Evolutionary conservation across 2,329 filamentous ascomycete genomes (phyloP), one percentile per base, ranked within the genome.

Genomic region (Colletotrichum theobromicola): DNA sequence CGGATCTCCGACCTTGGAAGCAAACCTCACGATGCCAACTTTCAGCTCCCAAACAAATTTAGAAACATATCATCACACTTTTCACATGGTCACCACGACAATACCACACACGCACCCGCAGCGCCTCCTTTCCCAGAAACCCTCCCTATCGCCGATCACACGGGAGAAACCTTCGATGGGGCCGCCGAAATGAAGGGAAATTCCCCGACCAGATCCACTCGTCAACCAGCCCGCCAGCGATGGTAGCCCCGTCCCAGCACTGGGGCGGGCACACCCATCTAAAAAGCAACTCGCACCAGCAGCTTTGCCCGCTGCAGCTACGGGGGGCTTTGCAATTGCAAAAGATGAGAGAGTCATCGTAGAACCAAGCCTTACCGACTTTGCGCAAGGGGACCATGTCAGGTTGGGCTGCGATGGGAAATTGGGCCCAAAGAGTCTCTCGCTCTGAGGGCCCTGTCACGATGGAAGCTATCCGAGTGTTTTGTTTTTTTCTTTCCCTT

Each of bases 181-280:
- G 28, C 24, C 53, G 37, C 53, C 50, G 53, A 70, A 50, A 71
- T 62, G 42, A 13, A 46, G 42, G 42, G 67, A 62, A 74, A 74
- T 71, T 71, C 67, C 71, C 71, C 71, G 67, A 71, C 24, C 30
- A n/a, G 61, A 53, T 66, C 71, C 71, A 71, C 67, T 5, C 28
- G 1, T 32, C 32, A n/a, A 42, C 69, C 32, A 24, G 32, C 26
- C 37, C 28, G 57, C 35, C 37, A 46, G 42, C 42, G 12, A 13
- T 7, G 10, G n/a, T n/a, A n/a, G 42, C 42, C n/a, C 42, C 42
- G 42, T 21, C 0, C 42, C n/a, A 18, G 1, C n/a, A 46, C 42
- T 46, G 42, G 42, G n/a, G n/a, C n/a, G n/a, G n/a, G n/a, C n/a
- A n/a, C 21, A 34, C 26, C 50, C 37, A 24, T 57, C 21, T 21